phyloP scores from a whole-genome alignment of 352 stramenopile species.

The Phytophthora ohioensis region DNA sequence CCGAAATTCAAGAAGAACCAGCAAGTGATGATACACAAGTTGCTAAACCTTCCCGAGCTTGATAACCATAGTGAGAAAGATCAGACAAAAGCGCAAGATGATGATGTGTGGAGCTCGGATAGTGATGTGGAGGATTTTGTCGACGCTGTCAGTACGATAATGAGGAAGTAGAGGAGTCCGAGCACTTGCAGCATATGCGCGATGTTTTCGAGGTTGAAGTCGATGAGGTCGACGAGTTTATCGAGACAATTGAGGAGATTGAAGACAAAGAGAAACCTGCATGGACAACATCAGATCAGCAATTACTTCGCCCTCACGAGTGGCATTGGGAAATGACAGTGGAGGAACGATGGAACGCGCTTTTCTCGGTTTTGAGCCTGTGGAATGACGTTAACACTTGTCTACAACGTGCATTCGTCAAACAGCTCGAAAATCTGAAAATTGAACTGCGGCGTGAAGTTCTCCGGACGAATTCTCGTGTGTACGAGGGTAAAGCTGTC shows the following conservation, averaged over 20 bases:
- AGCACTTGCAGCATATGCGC: conserved; percentile 84
- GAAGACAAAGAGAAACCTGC: conserved; percentile 45
- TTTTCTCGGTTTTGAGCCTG: conserved; percentile 40
- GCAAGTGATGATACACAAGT: background rate
- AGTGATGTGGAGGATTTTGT: conserved; percentile 55
- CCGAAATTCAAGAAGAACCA: background rate
- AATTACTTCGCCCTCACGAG: conserved; percentile 26
- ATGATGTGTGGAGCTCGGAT: conserved; percentile 35
- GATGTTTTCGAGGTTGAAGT: conserved; percentile 81
- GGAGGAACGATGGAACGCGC: conserved; percentile 58
- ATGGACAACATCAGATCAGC: conserved; percentile 29
- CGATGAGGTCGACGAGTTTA: conserved; percentile 33
- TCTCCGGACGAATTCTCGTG: conserved; percentile 65
- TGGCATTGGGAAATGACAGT: conserved; percentile 86
- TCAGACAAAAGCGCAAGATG: conserved; percentile 21
- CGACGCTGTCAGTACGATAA: conserved; percentile 50
- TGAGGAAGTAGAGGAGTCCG: conserved; percentile 78
- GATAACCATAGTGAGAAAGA: background rate
- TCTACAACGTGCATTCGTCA: conserved; percentile 31
- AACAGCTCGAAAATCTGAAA: conserved; percentile 52
- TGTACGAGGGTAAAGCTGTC: conserved; percentile 87
- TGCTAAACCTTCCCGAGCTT: background rate
- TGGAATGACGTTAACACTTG: conserved; percentile 33
- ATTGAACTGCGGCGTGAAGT: conserved; percentile 68
- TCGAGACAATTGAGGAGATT: conserved; percentile 23